Evolutionary conservation across 306 rosid species (phyloP), one percentile per base, ranked within the genome.

Genomic region (Acacia acuminata): DNA sequence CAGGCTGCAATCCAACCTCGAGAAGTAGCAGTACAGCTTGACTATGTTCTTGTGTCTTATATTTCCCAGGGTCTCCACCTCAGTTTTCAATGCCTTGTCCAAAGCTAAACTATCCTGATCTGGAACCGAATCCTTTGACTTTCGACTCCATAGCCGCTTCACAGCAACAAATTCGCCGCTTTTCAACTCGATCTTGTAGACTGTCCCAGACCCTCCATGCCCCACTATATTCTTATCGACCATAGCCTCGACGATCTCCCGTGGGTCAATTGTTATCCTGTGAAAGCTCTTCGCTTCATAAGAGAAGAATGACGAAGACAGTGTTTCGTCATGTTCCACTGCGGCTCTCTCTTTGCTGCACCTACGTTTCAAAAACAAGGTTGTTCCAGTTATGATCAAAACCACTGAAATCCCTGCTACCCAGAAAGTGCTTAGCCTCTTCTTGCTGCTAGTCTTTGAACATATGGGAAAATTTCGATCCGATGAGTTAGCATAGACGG

Each of bases 1-100:
- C 27, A 96, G 85, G 32, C 83, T 92, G 68, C 94, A 90, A 11
- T 96, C 91, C 86, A 83, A 70, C 53, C 96, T 90, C 10, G 99
- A 90, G 87, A 96, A 90, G 76, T 91, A 92, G 84, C 98, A 89
- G 36, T 89, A 96, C 2, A 96, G 42, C 75, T 96, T 96, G 51
- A 96, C 99, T 53, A 96, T 96, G 87, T 96, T 96, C 75, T 86
- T 96, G 88, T 96, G 99, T 60, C 99, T 88, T 76, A 96, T 91
- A 40, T 93, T 92, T 47, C 99, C 99, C 45, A 96, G 67, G 9
- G 97, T 96, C 76, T 94, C 99, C 36, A 94, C 99, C 82, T 96
- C 99, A 13, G 99, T 91, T 84, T 89, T 94, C 86, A 94, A 67
- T 27, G 88, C 90, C 82, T 86, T 91, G 83, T 94, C 86, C 56